Conservation (phyloP, 78 protist genomes). For the Dictyostelium intermedium region DNA sequence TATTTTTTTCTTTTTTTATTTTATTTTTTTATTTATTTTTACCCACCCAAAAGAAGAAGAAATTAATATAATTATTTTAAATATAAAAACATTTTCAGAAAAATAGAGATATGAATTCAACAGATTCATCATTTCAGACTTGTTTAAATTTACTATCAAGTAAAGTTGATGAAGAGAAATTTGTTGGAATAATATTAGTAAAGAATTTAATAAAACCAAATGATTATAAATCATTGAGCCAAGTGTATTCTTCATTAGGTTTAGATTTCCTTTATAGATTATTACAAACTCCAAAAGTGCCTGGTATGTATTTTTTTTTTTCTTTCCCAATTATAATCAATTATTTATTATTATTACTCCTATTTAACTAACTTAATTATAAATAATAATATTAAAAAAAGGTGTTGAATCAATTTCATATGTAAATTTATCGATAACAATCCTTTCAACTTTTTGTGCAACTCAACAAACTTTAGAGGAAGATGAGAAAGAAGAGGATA, state of each 20-base stretch:
- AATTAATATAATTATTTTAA: too few species aligned
- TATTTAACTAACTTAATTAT: too few species aligned
- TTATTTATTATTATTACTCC: too few species aligned
- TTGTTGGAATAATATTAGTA: slow-evolving; percentile 56
- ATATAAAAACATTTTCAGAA: neutral
- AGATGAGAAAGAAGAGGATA: neutral
- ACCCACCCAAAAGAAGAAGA: too few species aligned
- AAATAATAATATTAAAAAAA: neutral
- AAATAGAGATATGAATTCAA: neutral
- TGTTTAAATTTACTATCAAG: slow-evolving; percentile 29
- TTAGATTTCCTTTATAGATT: slow-evolving; percentile 31
- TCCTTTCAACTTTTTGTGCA: slow-evolving; percentile 40
- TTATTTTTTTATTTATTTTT: too few species aligned
- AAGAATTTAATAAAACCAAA: slow-evolving; percentile 32
- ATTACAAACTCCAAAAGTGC: slow-evolving; percentile 37
- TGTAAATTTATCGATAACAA: slow-evolving; percentile 11
- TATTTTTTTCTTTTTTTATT: too few species aligned
- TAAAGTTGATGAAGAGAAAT: slow-evolving; percentile 48
- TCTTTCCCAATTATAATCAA: too few species aligned
- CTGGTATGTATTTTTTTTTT: too few species aligned
- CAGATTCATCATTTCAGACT: slow-evolving; percentile 2
- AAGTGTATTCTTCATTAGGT: slow-evolving; percentile 28
- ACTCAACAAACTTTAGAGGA: neutral
- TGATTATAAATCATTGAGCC: neutral
- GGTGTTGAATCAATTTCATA: slow-evolving; percentile 53